Evolutionary conservation across 805 yeast genomes (phyloP).

Genomic region (Suhomyces sp.): DNA sequence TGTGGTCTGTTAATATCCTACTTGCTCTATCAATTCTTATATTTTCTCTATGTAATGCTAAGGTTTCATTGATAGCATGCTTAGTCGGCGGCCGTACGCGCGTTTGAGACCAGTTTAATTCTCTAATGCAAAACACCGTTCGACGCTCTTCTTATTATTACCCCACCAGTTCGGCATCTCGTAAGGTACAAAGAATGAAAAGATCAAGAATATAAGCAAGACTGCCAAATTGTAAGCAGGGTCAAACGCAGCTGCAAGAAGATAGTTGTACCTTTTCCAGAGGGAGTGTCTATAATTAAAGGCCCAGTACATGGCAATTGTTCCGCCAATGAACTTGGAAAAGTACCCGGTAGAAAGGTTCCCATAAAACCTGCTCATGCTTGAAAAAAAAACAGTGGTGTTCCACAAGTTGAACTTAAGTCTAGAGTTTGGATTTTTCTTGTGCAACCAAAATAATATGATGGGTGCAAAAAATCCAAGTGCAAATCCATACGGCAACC

Average conservation of each 20-base stretch:
- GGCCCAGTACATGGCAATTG: slow-evolving; percentile 45
- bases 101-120: too few relatives aligned
- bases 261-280: slow-evolving; percentile 46
- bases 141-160: slow-evolving; percentile 41
- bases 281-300: slow-evolving; percentile 34
- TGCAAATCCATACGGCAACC: slow-evolving; percentile 44
- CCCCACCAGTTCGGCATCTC: slow-evolving; percentile 50
- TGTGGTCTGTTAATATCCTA: neutral
- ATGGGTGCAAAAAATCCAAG: slow-evolving; percentile 41
- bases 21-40: too few relatives aligned
- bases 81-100: too few relatives aligned
- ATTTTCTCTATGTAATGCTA: slow-evolving; percentile 17
- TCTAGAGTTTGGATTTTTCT: slow-evolving; percentile 19
- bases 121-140: slow-evolving; percentile 42
- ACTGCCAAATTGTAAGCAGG: slow-evolving; percentile 47
- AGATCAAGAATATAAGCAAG: slow-evolving; percentile 35
- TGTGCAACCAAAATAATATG: slow-evolving; percentile 26
- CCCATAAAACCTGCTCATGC: slow-evolving; percentile 48
- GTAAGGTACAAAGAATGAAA: slow-evolving; percentile 20
- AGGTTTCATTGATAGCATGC: too few relatives aligned
- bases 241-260: slow-evolving; percentile 50
- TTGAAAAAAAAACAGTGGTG: slow-evolving; percentile 47
- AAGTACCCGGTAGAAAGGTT: slow-evolving; percentile 48
- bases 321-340: slow-evolving; percentile 47
- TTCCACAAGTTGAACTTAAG: slow-evolving; percentile 39